Base-by-base conservation (phyloP, 192 early-diverging fungal genomes). In the Linnemannia elongata region DNA sequence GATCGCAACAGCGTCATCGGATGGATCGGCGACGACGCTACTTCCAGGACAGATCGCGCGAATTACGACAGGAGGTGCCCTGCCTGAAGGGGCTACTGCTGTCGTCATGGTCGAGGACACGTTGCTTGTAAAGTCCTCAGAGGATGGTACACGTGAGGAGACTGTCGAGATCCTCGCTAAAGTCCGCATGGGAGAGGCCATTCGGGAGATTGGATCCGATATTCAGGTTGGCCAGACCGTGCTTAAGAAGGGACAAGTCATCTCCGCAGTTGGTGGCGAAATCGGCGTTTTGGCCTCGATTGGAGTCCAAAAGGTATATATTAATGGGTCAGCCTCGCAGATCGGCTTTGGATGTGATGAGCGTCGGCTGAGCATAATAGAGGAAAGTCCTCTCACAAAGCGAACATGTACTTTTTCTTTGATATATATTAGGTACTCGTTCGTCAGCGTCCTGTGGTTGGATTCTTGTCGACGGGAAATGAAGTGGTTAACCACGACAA, bases 41-140 rank as follows among this genome's bases (percentile, higher is more conserved):
- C 72, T 83, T 69, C 71, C 90, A 2, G 95, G 95, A 20, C 90
- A 93, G 47, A 92, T 98, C 38, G 91, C 94, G 47, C 91, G 96
- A 10, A 91, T 99, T 39, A 93, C 97, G 12, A 98, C 98, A 0
- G 98, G 98, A 18, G 98, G 96, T 0, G 92, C 95, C 41, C 77
- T 99, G 8, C 97, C 97, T 3, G 86, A 83, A 4, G 96, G 96
- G 9, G 96, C 98, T 0, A 93, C 93, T 47, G 97, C 97, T 15
- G 95, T 99, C n/a, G 95, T 98, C 20, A 99, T 99, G 98, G 95
- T 98, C 24, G 98, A 99, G 82, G 94, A 98, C 75, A 98, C 98
- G 3, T 80, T 88, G 69, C 88, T 99, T 9, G 79, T 95, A n/a
- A 82, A 84, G 52, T 79, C 88, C 0, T 91, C 90, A 2, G 88